phyloP scores from a whole-genome alignment of 306 rosid genomes.

The Ormosia semicastrata region DNA sequence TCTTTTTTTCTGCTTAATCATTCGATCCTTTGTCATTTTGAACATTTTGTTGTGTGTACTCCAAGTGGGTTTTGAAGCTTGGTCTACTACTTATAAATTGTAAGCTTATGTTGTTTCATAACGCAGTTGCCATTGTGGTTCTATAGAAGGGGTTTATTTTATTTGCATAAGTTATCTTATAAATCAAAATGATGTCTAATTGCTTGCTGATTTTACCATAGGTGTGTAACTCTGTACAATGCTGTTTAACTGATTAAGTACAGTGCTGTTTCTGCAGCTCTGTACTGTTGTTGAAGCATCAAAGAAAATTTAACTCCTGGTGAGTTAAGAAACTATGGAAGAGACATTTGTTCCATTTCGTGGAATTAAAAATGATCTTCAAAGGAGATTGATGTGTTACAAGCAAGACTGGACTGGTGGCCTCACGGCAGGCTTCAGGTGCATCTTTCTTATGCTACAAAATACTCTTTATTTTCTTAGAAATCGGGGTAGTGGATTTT shows the following conservation, averaged over 20 bases:
- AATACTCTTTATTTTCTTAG: background rate
- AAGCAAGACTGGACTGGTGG: conserved; percentile 78
- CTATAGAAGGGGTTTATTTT: background rate
- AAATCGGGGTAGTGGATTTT: background rate
- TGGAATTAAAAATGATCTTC: conserved; percentile 65
- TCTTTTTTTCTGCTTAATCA: conserved; percentile 2
- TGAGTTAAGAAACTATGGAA: conserved; percentile 45
- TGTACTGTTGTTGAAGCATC: conserved; percentile 19
- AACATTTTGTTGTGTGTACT: background rate
- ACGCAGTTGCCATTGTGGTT: background rate
- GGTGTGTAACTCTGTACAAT: background rate
- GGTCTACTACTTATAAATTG: background rate
- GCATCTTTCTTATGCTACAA: conserved; percentile 6
- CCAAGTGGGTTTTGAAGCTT: conserved; percentile 7
- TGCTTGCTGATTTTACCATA: conserved; percentile 6
- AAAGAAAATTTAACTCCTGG: background rate
- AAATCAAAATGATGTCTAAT: background rate
- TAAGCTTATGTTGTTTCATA: background rate
- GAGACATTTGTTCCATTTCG: conserved; percentile 74
- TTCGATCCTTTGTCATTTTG: conserved; percentile 6
- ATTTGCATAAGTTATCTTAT: background rate
- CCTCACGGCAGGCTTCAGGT: conserved; percentile 65
- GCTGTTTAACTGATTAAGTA: background rate
- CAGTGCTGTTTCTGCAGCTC: conserved; percentile 23
- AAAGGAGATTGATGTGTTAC: conserved; percentile 61